Conservation (phyloP, 805 yeast genomes). For the Lipomyces kockii region DNA sequence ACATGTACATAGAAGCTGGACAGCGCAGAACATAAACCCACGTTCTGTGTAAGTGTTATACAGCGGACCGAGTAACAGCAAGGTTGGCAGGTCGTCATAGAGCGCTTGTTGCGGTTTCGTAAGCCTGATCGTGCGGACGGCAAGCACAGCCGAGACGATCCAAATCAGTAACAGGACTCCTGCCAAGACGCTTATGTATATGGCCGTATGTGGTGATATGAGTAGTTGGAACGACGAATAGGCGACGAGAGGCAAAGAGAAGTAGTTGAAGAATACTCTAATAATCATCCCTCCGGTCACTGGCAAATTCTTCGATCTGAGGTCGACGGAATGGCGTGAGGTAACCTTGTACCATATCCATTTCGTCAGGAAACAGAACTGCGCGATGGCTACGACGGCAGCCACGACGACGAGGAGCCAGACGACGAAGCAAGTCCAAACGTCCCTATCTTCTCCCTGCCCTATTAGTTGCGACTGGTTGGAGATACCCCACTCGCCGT, state of each 20-base stretch:
- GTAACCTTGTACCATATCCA: slow-evolving; percentile 24
- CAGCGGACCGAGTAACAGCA: slow-evolving; percentile 43
- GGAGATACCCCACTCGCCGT: slow-evolving; percentile 26
- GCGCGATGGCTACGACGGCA: slow-evolving; percentile 31
- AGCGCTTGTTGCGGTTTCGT: slow-evolving; percentile 38
- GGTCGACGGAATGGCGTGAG: slow-evolving; percentile 34
- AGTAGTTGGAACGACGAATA: slow-evolving; percentile 42
- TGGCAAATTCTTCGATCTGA: slow-evolving; percentile 38
- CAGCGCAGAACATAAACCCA: slow-evolving; percentile 33
- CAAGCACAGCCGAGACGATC: slow-evolving; percentile 35
- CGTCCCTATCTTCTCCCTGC: slow-evolving; percentile 39
- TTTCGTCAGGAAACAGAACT: slow-evolving; percentile 21
- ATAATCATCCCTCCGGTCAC: slow-evolving; percentile 42
- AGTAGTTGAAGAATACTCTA: slow-evolving; percentile 39
- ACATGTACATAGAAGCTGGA: slow-evolving; percentile 36
- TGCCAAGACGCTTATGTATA: slow-evolving; percentile 40
- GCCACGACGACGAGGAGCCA: slow-evolving; percentile 42
- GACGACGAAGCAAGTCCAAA: slow-evolving; percentile 46
- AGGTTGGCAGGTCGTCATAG: slow-evolving; percentile 40
- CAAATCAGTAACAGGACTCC: slow-evolving; percentile 40
- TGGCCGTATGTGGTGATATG: slow-evolving; percentile 37
- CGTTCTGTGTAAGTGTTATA: slow-evolving; percentile 43
- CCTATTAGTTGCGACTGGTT: slow-evolving; percentile 28
- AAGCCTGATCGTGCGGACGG: slow-evolving; percentile 25
- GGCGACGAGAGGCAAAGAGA: slow-evolving; percentile 43